Percentiles rank a stretch among this genome's conserved stretches.
Conservation (phyloP, 1,139 yeast species). For the Magnusiomyces ingens region DNA sequence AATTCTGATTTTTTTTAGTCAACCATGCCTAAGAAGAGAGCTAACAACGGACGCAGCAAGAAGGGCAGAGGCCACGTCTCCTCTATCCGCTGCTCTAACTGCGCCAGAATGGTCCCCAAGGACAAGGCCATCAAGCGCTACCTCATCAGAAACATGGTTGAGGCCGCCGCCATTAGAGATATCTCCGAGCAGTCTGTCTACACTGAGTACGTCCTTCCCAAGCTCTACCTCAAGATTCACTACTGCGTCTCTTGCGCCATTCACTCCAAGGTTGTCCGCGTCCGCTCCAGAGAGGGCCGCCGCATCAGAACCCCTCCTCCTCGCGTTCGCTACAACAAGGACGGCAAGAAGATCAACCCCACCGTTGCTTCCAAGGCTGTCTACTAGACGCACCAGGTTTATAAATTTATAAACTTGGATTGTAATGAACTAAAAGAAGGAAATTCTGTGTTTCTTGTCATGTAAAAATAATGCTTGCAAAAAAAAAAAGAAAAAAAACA, state of each 20-base stretch:
- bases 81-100: constrained; percentile 99
- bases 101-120: constrained; percentile 99
- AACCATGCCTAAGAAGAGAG: constrained; percentile 99
- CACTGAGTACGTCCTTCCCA: constrained; percentile 98
- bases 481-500: background rate
- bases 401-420: background rate
- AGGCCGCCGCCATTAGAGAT: constrained; percentile 99
- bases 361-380: constrained; percentile 97
- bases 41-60: constrained; percentile 99
- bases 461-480: background rate
- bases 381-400: constrained; percentile 21
- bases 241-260: constrained; percentile 99
- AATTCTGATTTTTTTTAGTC: constrained; percentile 19
- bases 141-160: constrained; percentile 99
- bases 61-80: constrained; percentile 99
- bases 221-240: constrained; percentile 99
- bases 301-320: constrained; percentile 98
- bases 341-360: constrained; percentile 89
- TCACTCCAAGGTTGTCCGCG: constrained; percentile 99
- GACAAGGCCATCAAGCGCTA: constrained; percentile 99
- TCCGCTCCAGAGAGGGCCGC: constrained; percentile 98
- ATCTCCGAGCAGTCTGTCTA: constrained; percentile 99
- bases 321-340: constrained; percentile 97
- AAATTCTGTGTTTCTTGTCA: background rate
- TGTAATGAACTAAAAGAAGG: constrained; percentile 1